Evolutionary conservation across 345 rosid species (phyloP).

Genomic region (Salix caprea): DNA sequence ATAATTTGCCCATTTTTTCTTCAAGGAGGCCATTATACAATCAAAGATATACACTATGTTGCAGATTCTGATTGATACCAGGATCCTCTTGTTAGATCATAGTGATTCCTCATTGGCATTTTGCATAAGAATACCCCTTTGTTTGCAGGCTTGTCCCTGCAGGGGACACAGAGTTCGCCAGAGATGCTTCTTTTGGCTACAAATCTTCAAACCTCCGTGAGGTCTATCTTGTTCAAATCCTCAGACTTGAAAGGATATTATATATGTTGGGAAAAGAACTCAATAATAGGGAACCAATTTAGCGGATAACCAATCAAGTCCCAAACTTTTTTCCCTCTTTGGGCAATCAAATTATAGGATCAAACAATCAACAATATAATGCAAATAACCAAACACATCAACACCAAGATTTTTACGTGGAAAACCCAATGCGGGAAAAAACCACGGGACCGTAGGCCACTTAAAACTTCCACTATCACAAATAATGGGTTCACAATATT

Average conservation of each 20-base stretch:
- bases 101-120: background rate
- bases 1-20: conserved; percentile 94
- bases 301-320: no score
- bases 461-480: no score
- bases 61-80: conserved; percentile 75
- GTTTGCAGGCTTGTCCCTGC: conserved; percentile 78
- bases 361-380: no score
- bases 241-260: background rate
- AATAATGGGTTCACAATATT: no score
- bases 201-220: conserved; percentile 83
- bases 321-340: no score
- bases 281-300: no score
- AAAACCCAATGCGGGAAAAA: no score
- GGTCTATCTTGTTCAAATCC: conserved; percentile 40
- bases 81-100: background rate
- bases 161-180: conserved; percentile 95
- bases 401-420: no score
- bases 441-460: no score
- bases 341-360: no score
- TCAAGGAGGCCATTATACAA: conserved; percentile 96
- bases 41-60: conserved; percentile 83
- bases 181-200: conserved; percentile 87
- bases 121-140: conserved; percentile 6
- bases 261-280: background rate
- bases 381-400: no score